Evolutionary conservation across 306 rosid species (phyloP), one percentile per base, ranked within the genome.

Genomic region (Spatholobus suberectus): DNA sequence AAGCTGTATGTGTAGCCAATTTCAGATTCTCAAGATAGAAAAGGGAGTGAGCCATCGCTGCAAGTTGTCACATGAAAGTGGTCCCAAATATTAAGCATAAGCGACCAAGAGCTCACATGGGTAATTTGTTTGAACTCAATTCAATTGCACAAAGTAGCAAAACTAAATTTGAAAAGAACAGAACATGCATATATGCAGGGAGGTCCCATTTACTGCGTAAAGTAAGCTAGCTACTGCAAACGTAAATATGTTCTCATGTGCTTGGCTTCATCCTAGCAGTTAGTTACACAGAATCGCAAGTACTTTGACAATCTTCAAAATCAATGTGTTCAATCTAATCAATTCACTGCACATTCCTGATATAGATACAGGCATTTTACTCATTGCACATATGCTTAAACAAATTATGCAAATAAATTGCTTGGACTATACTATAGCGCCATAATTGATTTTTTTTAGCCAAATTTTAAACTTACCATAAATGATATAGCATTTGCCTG

Each of bases 201-300:
- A 84, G 90, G 90, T 78, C 90, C 90, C 90, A 69, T 82, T 44
- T 74, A 73, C 76, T 41, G 73, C 26, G 80, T 78, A 59, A 77
- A 73, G 76, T 7, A 62, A 21, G 13, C 27, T 59, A 61, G 47
- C 41, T 54, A 6, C 74, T 75, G 68, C 41, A 35, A 55, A 49
- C 9, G 44, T 59, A 6, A 74, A 49, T 37, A 70, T 63, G 69
- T 62, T 57, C 24, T 21, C 55, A 59, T 76, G 82, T 47, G 41
- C 66, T 54, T 61, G 85, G 83, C 80, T 52, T 77, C 67, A 38
- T 82, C 78, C 20, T 29, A 40, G 44, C 41, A 63, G 69, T 52
- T 78, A 73, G 69, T 63, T 78, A 49, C n/a, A 63, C 70, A 66
- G 35, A 73, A 72, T 38, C 69, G 24, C 62, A 37, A 20, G 70